Conservation (phyloP, 2,329 filamentous ascomycete species). For the Elsinoe arachidis region DNA sequence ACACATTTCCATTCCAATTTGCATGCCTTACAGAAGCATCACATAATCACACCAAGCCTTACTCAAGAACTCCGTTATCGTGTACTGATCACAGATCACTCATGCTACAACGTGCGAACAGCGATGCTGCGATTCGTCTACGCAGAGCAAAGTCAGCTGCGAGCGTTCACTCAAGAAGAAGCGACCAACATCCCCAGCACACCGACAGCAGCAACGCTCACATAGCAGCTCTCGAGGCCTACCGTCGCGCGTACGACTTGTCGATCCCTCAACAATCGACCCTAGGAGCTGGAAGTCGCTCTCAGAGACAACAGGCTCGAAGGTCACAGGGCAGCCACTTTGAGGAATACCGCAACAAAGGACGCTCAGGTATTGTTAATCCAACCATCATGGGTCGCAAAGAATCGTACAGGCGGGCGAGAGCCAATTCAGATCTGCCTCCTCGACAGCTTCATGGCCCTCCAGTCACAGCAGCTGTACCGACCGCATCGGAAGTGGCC, state of each 20-base stretch:
- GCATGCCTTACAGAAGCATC: not conserved
- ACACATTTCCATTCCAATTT: not conserved
- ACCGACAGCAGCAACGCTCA: slow-evolving; percentile 45
- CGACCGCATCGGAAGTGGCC: too few species aligned
- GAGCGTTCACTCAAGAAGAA: slow-evolving; percentile 34
- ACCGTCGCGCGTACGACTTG: slow-evolving; percentile 42
- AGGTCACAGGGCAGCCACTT: slow-evolving; percentile 29
- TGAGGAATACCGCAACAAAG: slow-evolving; percentile 18
- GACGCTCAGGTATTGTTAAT: not conserved
- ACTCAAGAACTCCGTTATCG: too few species aligned
- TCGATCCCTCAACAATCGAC: not conserved
- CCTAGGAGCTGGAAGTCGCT: not conserved
- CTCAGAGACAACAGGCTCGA: slow-evolving; percentile 13
- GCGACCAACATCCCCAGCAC: slow-evolving; percentile 35
- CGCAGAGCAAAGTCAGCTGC: slow-evolving; percentile 27
- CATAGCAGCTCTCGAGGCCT: slow-evolving; percentile 54
- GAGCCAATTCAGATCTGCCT: not conserved
- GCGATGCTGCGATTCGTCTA: slow-evolving; percentile 24
- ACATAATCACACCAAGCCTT: not conserved
- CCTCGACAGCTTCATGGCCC: not conserved
- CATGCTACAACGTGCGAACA: slow-evolving; percentile 29
- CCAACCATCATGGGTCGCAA: not conserved
- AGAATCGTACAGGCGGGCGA: not conserved
- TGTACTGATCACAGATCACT: not conserved
- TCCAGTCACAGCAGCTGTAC: too few species aligned